These are phyloP conservation scores for Penicillium ochrochloron DNA, from an alignment of 495 filamentous ascomycete genomes.

Conservation along the genomic window DNA sequence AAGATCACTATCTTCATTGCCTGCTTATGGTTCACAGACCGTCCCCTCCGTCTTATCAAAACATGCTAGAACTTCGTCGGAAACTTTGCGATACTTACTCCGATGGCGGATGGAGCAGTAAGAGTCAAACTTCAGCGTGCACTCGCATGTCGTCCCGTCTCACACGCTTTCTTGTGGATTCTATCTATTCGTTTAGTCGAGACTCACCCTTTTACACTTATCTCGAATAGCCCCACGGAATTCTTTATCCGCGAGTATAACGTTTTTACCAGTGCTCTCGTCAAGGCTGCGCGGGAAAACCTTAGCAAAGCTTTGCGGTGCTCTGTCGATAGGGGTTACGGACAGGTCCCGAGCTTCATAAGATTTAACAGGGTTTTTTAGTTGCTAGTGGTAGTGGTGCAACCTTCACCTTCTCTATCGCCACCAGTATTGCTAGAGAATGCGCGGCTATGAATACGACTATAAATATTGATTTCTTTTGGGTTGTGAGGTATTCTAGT, in stretches of 20 bases:
- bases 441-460: too few relatives aligned
- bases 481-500: too few relatives aligned
- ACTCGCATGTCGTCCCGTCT: conserved; percentile 52
- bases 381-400: conserved; percentile 64
- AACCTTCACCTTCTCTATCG: conserved; percentile 51
- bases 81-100: conserved; percentile 58
- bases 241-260: conserved; percentile 59
- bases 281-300: conserved; percentile 52
- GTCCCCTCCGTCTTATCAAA: conserved; percentile 52
- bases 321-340: conserved; percentile 63
- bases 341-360: conserved; percentile 59
- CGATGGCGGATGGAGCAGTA: conserved; percentile 60
- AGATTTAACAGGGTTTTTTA: conserved; percentile 60
- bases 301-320: conserved; percentile 52
- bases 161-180: conserved; percentile 66
- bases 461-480: too few relatives aligned
- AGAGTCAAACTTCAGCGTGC: conserved; percentile 57
- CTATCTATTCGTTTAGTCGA: conserved; percentile 59
- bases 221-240: conserved; percentile 51
- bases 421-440: too few relatives aligned
- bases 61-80: conserved; percentile 52
- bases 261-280: conserved; percentile 61
- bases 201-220: conserved; percentile 67
- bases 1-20: conserved; percentile 51
- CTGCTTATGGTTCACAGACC: conserved; percentile 56